These are phyloP conservation scores for Neurospora sp. DNA, from an alignment of 495 filamentous ascomycete genomes.

Conservation along the genomic window DNA sequence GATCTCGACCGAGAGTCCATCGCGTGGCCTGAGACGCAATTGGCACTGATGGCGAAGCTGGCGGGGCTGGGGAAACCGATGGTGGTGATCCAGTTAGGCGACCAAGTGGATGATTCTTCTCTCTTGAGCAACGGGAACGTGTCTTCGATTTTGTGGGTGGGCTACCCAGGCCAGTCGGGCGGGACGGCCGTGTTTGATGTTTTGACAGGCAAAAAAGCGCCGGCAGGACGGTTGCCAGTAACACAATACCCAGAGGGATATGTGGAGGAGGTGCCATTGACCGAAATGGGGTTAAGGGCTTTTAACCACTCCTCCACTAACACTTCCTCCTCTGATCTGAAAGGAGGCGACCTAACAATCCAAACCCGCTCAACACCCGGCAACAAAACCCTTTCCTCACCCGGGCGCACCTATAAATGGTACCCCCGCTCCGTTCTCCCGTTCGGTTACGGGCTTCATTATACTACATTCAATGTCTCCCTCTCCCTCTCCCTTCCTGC, in stretches of 20 bases:
- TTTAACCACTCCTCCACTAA: background rate
- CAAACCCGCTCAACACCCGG: background rate
- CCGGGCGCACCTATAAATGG: constrained; percentile 35
- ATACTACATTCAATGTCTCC: constrained; percentile 37
- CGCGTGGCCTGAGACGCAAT: constrained; percentile 28
- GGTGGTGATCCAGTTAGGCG: constrained; percentile 35
- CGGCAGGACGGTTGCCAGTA: constrained; percentile 49
- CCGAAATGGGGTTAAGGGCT: constrained; percentile 31
- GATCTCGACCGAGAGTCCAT: constrained; percentile 27
- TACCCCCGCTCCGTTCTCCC: constrained; percentile 22
- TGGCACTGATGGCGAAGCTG: constrained; percentile 25
- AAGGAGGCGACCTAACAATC: background rate
- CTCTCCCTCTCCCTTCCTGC: background rate
- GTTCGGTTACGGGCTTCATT: constrained; percentile 40
- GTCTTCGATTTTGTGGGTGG: constrained; percentile 39
- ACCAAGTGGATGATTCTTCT: constrained; percentile 41
- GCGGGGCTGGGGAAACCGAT: constrained; percentile 24
- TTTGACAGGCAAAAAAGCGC: constrained; percentile 39
- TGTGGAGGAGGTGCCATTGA: constrained; percentile 25
- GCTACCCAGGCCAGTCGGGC: constrained; percentile 44
- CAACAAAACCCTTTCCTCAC: constrained; percentile 11
- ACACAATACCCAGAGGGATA: constrained; percentile 37
- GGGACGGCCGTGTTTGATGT: constrained; percentile 41
- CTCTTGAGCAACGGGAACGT: constrained; percentile 40
- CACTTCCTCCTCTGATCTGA: background rate